Base-by-base conservation (phyloP, 208 protist species). In the Crithidia brevicula region DNA sequence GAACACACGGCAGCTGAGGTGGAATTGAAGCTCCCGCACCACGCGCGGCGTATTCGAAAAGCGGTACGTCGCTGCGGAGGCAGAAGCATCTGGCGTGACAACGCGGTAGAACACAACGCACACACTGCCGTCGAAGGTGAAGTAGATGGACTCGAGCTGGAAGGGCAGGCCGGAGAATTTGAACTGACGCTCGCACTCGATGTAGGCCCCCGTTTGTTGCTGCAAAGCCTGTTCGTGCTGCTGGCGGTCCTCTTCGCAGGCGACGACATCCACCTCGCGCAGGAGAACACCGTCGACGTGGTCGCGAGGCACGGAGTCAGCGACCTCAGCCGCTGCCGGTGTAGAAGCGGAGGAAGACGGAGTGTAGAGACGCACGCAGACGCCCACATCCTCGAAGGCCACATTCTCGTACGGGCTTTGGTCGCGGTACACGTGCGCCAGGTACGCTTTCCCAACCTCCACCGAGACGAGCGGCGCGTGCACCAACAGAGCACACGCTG, bases 161-260 rank as follows among this genome's bases (percentile, higher is more conserved):
- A 89, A 85, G 6, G 83, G 83, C 25, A 91, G 71, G 34, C 82
- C 82, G 28, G 86, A 73, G 69, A 90, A 88, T 27, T 74, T 73
- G 45, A 91, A 83, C 34, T 88, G 83, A 4, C 78, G 80, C 49
- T 73, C 72, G n/a, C 78, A 84, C 72, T 85, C 81, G 38, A 78
- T 57, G 34, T 83, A 75, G 2, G 81, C 85, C 4, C 47, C 33
- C 0, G 70, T 64, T 31, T 86, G 69, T 52, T 61, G 59, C 28
- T 50, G 51, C 36, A 52, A 45, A 30, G 74, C 53, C 18, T 46
- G 61, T 45, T 67, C 49, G 46, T 82, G 46, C 30, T 85, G 81
- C 25, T 30, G 25, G 10, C 51, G 42, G 58, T 88, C 88, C 4
- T 60, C 56, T 0, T 43, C 58, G 27, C 58, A 56, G 9, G 33